Evolutionary conservation across 371 early-diverging fungal genomes (phyloP), one percentile per base, ranked within the genome.

Genomic region (Actinomortierella wolfii): DNA sequence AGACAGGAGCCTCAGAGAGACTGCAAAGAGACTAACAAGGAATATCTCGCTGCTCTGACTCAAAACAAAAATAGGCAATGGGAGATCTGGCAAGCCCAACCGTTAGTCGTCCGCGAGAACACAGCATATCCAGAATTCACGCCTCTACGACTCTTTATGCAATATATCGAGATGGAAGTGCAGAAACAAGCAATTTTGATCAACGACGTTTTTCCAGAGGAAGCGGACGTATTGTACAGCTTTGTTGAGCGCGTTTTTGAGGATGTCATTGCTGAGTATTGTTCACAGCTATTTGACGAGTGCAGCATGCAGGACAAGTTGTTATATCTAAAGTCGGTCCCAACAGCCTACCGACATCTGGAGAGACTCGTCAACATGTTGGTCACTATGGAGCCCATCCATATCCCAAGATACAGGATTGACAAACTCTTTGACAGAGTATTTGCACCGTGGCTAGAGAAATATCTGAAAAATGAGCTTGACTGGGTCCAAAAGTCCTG

Each of bases 221-320:
- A 86, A 21, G 83, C 79, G 3, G 86, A 85, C 56, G 86, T 84
- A 5, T 80, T 81, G 45, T 84, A 82, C 61, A 73, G 59, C 26
- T 85, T 88, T 67, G 77, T 77, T 7, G 88, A 88, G 64, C 79
- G 88, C 5, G 86, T 88, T 13, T 80, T 86, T 76, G 86, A 88
- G 62, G 88, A 88, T 69, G 85, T 88, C 59, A 86, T 88, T 76
- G 79, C 78, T 28, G 47, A 64, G 20, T 65, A 61, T 13, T 61
- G 70, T 53, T 64, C 70, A 1, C 70, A 70, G 50, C 61, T 70
- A 5, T 63, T 65, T 61, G 67, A 76, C 34, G 26, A 66, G 17
- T 76, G 70, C 54, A 68, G 70, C 51, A 70, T 70, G 70, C 60
- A 65, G 41, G 70, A 70, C 57, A 70, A 70, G 49, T 56, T 58